phyloP scores from a whole-genome alignment of 352 stramenopile species.

The Pythium periplocum region DNA sequence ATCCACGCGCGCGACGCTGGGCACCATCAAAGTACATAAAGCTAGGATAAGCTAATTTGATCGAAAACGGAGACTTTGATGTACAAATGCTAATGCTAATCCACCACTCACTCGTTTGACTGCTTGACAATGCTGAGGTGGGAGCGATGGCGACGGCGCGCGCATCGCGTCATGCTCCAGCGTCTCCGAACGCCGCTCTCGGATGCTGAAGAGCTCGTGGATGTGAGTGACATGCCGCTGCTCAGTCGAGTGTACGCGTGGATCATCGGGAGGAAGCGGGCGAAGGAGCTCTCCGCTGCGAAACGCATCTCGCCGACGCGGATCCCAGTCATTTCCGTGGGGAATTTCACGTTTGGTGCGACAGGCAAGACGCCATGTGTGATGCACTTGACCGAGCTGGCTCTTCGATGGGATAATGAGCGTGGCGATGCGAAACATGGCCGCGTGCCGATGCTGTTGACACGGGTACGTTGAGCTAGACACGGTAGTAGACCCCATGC shows the following conservation, averaged over 20 bases:
- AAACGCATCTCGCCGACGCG: constrained; percentile 21
- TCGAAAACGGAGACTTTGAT: too few species aligned
- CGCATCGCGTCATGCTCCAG: constrained; percentile 24
- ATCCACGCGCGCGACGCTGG: too few species aligned
- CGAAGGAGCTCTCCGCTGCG: constrained; percentile 13
- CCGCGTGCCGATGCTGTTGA: constrained; percentile 44
- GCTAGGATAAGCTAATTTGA: too few species aligned
- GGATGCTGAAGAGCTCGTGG: not conserved
- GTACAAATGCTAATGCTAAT: too few species aligned
- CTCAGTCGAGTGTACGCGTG: constrained; percentile 38
- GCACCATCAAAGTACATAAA: too few species aligned
- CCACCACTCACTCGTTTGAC: too few species aligned
- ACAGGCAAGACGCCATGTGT: constrained; percentile 71
- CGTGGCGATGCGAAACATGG: constrained; percentile 4
- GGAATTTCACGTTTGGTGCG: constrained; percentile 68
- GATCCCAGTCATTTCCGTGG: constrained; percentile 56
- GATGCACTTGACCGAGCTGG: constrained; percentile 12
- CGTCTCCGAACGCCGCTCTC: constrained; percentile 22
- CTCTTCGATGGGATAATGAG: constrained; percentile 21
- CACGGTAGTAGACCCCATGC: too few species aligned
- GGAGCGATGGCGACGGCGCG: constrained; percentile 24
- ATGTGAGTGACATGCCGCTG: constrained; percentile 16
- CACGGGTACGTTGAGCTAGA: constrained; percentile 21
- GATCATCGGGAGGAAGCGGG: constrained; percentile 28
- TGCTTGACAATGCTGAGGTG: not conserved